Evolutionary conservation across 78 protist species (phyloP), one percentile per base, ranked within the genome.

Genomic region (Neovahlkampfia damariscottae): DNA sequence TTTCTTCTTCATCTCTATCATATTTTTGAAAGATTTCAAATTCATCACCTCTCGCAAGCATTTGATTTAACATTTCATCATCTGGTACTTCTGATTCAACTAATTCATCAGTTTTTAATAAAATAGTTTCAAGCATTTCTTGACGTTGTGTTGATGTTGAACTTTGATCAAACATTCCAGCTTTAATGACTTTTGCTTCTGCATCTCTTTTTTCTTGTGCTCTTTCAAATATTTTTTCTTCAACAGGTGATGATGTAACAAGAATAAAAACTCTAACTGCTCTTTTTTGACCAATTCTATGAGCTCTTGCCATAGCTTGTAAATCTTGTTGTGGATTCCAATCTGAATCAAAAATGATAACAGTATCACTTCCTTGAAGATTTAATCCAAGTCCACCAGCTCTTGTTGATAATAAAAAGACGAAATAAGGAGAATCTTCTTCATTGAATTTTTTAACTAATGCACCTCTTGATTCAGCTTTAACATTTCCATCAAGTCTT

Each of bases 331-430:
- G 97, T 9, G 99, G 98, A 78, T 96, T 95, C 98, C 98, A 96
- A 74, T 96, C 99, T n/a, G 80, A 38, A 76, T 97, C 99, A 72
- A 86, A 94, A 72, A 97, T 91, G 81, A 97, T 81, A 62, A 94
- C 97, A 2, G 98, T 94, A 78, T 96, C 98, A 1, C 99, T 98
- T 2, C 97, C 87, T 0, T 87, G 76, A 34, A 96, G 85, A 75
- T 94, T 96, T 85, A 96, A 92, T 73, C 99, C 99, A 8, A 93
- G 72, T 2, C 99, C 99, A 67, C 99, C 99, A 1, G 99, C 99
- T 5, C 91, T 71, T 5, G 99, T 96, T 62, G 89, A 93, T 34
- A 95, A 85, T 29, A 96, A 79, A 70, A 96, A 96, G 34, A 90
- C 91, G 34, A 90, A 91, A 58, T 27, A 28, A 30, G 8, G 5